Percentiles rank a stretch among this genome's conserved stretches.
Evolutionary conservation across 2,329 filamentous ascomycete genomes (phyloP).

Genomic region (Fusarium sarcochroum): DNA sequence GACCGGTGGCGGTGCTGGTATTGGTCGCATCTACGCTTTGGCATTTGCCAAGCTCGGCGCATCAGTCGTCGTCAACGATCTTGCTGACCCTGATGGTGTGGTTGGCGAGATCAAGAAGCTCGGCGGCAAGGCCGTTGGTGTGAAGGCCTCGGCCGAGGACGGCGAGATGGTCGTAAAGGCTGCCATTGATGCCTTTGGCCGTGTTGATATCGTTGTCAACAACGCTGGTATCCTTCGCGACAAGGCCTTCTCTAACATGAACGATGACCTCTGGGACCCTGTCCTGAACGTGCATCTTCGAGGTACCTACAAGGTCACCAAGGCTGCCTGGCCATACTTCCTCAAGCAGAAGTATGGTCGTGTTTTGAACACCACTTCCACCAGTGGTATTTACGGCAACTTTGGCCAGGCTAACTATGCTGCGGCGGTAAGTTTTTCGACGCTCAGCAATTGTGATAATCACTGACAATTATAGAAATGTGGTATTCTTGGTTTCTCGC

Average conservation of each 20-base stretch:
- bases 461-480: conserved; percentile 72
- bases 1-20: conserved; percentile 90
- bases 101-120: conserved; percentile 92
- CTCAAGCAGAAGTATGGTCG: conserved; percentile 99
- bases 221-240: conserved; percentile 98
- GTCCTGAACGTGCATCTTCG: conserved; percentile 93
- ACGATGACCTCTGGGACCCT: conserved; percentile 91
- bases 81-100: conserved; percentile 91
- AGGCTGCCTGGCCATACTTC: conserved; percentile 98
- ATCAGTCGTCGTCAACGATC: conserved; percentile 92
- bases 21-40: conserved; percentile 91
- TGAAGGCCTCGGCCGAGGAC: conserved; percentile 94
- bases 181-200: conserved; percentile 93
- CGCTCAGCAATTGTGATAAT: not conserved
- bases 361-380: conserved; percentile 96
- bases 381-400: conserved; percentile 98
- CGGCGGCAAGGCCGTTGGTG: conserved; percentile 90
- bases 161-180: conserved; percentile 92
- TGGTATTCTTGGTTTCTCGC: conserved; percentile 95
- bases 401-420: conserved; percentile 99
- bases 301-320: conserved; percentile 96
- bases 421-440: conserved; percentile 75
- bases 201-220: conserved; percentile 96
- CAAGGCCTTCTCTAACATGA: conserved; percentile 99
- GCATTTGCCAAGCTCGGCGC: conserved; percentile 89